Evolutionary conservation across 202 grass and related monocot species (phyloP), one percentile per base, ranked within the genome.

Genomic region (Thinopyrum obtusiflorum): DNA sequence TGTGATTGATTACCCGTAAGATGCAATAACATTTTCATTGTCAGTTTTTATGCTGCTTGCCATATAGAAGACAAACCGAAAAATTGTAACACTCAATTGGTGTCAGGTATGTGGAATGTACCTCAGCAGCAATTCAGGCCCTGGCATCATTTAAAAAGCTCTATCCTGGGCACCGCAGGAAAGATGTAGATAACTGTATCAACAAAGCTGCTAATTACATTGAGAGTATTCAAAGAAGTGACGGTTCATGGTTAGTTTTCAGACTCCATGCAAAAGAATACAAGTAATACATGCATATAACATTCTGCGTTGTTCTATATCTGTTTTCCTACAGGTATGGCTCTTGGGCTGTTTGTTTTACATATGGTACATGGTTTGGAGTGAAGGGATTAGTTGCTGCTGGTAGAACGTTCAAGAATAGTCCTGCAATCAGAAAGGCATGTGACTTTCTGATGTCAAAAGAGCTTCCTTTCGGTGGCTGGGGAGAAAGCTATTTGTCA

Each of bases 1-100:
- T 79, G 81, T 95, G 73, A 95, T 98, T 76, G 95, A 98, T 91
- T 95, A 98, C 74, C 85, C 93, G 95, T 98, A 93, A 93, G 95
- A 95, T 66, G 47, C 12, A 10, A 76, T 76, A 65, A 84, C 53
- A 51, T 65, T 11, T 74, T 35, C 7, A 33, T 82, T 81, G 17
- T 75, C 60, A 15, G 28, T 57, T 35, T 21, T 70, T 11, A 18
- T 88, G 31, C 5, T 68, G 13, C 73, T 70, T 86, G 37, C 51
- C 55, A 91, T 79, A 27, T 28, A 62, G 24, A 79, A 79, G 44
- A 57, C 21, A 88, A 76, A 69, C 26, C 87, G 15, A 89, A 74
- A 91, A 71, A 37, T 37, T 31, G 10, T 39, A 65, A 89, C 39
- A 53, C 14, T 47, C 29, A 31, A 80, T 84, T 84, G 2, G 32